Conservation (phyloP, 2,329 filamentous ascomycete species). For the Venturia carpophila region DNA sequence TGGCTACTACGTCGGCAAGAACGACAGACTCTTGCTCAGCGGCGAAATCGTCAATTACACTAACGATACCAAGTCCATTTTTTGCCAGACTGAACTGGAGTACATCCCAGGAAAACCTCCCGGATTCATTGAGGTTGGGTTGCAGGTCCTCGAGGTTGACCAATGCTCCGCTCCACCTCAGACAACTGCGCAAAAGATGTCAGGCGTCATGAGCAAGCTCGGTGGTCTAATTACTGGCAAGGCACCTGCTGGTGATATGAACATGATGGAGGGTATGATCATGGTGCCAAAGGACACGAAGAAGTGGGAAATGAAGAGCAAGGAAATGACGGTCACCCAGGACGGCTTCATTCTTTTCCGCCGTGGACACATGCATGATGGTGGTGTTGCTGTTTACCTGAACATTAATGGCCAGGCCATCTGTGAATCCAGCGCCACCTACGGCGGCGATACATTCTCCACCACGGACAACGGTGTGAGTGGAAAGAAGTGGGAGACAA, state of each 20-base stretch:
- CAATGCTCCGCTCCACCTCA: neutral
- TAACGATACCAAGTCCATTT: neutral
- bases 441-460: conserved; percentile 1
- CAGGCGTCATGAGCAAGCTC: neutral
- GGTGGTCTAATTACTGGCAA: neutral
- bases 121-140: neutral
- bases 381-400: neutral
- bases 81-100: neutral
- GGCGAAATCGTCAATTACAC: conserved; percentile 15
- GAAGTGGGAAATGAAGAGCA: neutral
- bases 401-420: conserved; percentile 12
- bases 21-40: conserved; percentile 7
- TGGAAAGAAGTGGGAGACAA: conserved; percentile 3
- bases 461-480: neutral
- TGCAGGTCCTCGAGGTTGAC: conserved; percentile 1
- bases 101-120: conserved; percentile 1
- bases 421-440: conserved; percentile 7
- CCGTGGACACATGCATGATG: conserved; percentile 5
- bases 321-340: neutral
- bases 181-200: neutral
- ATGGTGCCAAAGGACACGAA: conserved; percentile 4
- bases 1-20: conserved; percentile 7
- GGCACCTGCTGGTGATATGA: neutral
- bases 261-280: neutral
- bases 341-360: conserved; percentile 8